Evolutionary conservation across 495 filamentous ascomycete species (phyloP).

Genomic region (Aspergillus ellipticus): DNA sequence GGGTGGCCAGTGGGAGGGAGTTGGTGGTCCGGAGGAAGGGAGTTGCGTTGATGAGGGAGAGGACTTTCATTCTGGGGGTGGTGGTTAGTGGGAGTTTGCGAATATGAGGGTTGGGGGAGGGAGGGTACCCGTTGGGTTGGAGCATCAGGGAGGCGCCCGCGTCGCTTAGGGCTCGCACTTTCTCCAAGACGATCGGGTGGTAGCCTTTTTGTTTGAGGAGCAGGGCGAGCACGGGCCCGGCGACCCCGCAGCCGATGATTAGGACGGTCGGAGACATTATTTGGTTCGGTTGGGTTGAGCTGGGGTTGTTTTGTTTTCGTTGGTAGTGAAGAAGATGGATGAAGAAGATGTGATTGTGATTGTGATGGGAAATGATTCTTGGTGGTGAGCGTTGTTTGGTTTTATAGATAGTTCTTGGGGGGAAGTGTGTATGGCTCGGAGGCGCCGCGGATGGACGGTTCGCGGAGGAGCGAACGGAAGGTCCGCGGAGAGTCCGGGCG

Average conservation of each 20-base stretch:
- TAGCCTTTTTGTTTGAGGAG: conserved; percentile 21
- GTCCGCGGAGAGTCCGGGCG: too few species aligned
- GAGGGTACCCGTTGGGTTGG: conserved; percentile 19
- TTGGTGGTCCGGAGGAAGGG: background rate
- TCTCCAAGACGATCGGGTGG: conserved; percentile 24
- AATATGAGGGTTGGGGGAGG: background rate
- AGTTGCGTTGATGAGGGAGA: background rate
- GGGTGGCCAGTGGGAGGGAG: background rate
- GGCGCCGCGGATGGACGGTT: too few species aligned
- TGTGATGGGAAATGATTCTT: too few species aligned
- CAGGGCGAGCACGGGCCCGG: conserved; percentile 19
- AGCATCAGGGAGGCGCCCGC: conserved; percentile 22
- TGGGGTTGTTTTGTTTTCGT: too few species aligned
- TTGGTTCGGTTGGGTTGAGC: too few species aligned
- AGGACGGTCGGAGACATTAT: conserved; percentile 21
- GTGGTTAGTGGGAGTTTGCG: background rate
- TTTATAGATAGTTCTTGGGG: too few species aligned
- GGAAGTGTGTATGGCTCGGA: too few species aligned
- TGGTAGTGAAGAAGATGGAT: background rate
- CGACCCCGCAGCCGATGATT: conserved; percentile 23
- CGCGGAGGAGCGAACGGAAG: too few species aligned
- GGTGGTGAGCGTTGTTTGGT: too few species aligned
- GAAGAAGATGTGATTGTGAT: too few species aligned
- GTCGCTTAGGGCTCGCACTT: conserved; percentile 16
- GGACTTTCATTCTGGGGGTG: conserved; percentile 2